Conservation (phyloP, 495 filamentous ascomycete genomes). For the Oleoguttula mirabilis region DNA sequence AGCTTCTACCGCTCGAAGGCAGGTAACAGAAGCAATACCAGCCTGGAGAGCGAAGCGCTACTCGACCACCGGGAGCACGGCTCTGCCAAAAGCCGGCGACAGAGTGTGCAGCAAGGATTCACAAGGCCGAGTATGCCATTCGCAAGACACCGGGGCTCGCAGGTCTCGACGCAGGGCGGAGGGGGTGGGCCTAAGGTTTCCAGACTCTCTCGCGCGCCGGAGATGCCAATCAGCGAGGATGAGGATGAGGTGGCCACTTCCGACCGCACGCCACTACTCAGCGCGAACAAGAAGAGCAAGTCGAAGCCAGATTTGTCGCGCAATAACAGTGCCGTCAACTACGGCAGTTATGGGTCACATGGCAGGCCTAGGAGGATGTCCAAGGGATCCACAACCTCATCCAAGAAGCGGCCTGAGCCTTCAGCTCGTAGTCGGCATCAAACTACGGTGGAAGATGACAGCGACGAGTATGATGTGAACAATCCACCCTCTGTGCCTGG, state of each 20-base stretch:
- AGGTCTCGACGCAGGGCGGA: constrained; percentile 3
- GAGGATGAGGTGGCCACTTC: constrained; percentile 23
- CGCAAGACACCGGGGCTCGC: constrained; percentile 7
- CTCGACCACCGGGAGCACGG: constrained; percentile 27
- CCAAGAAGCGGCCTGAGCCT: constrained; percentile 6
- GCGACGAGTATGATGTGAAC: constrained; percentile 68
- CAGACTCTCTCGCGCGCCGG: constrained; percentile 2
- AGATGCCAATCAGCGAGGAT: constrained; percentile 16
- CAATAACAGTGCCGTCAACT: constrained; percentile 8
- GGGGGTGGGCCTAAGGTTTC: background rate
- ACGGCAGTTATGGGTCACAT: constrained; percentile 5
- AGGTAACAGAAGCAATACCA: constrained; percentile 25
- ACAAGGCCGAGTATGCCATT: constrained; percentile 13
- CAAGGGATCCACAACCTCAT: constrained; percentile 11
- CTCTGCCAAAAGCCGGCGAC: background rate
- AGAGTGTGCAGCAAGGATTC: constrained; percentile 14
- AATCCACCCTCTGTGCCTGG: constrained; percentile 90
- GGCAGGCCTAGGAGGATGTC: constrained; percentile 4
- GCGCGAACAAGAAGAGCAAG: constrained; percentile 13
- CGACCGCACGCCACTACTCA: constrained; percentile 28
- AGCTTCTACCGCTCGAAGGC: constrained; percentile 27
- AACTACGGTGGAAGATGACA: constrained; percentile 20
- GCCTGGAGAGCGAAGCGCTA: constrained; percentile 31
- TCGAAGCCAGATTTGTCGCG: constrained; percentile 9
- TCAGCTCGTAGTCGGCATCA: constrained; percentile 7